Conservation (phyloP, 2,329 filamentous ascomycete genomes). For the Fonsecaea pedrosoi region DNA sequence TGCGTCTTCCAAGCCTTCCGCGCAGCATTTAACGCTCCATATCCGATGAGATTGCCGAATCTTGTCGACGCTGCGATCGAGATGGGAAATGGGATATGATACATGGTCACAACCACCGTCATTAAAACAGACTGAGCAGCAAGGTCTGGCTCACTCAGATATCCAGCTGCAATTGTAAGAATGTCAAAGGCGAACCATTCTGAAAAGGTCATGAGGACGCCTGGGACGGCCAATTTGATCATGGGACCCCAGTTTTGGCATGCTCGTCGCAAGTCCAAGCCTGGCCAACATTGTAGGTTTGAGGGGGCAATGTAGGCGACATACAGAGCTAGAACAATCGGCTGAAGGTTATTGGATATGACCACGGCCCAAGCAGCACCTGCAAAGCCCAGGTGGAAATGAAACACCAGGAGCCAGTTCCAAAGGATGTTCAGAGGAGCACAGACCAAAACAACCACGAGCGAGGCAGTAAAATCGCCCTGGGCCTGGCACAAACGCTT, state of each 20-base stretch:
- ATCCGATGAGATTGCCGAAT: slow-evolving; percentile 83
- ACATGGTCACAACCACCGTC: slow-evolving; percentile 79
- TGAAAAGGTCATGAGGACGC: slow-evolving; percentile 83
- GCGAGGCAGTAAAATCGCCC: slow-evolving; percentile 73
- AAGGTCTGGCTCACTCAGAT: slow-evolving; percentile 72
- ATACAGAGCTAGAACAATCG: slow-evolving; percentile 69
- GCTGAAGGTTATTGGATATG: slow-evolving; percentile 71
- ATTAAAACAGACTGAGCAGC: slow-evolving; percentile 81
- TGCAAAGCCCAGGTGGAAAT: slow-evolving; percentile 66
- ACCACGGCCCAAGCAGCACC: slow-evolving; percentile 74
- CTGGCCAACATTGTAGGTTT: slow-evolving; percentile 74
- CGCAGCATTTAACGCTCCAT: slow-evolving; percentile 75
- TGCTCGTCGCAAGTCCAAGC: slow-evolving; percentile 66
- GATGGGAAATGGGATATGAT: slow-evolving; percentile 82
- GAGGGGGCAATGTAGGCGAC: slow-evolving; percentile 64
- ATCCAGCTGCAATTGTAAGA: slow-evolving; percentile 73
- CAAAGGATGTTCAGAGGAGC: slow-evolving; percentile 75
- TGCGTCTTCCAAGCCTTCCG: slow-evolving; percentile 74
- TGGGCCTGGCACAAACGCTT: slow-evolving; percentile 84
- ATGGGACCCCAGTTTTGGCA: slow-evolving; percentile 74
- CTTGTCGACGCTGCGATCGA: slow-evolving; percentile 80
- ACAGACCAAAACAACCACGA: slow-evolving; percentile 77
- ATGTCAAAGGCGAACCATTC: slow-evolving; percentile 88
- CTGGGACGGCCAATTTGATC: slow-evolving; percentile 78
- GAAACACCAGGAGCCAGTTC: slow-evolving; percentile 75